Percentiles rank a stretch among this genome's conserved stretches.
Conservation (phyloP, 73 alveolate genomes). For the Durusdinium trenchii region DNA sequence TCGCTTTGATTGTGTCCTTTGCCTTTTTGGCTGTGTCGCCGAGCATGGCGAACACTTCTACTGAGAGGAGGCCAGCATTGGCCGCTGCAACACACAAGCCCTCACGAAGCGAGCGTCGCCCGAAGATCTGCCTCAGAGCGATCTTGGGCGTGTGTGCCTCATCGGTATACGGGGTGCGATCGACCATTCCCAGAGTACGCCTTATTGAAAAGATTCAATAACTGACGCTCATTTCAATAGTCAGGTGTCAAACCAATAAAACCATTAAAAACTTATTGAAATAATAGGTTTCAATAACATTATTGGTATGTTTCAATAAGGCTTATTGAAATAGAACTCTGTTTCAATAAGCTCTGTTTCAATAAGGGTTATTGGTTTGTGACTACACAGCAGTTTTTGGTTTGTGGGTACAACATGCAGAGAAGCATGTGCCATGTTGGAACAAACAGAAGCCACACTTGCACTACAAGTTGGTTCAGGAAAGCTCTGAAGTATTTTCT, state of each 20-base stretch:
- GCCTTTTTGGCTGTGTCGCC: background rate
- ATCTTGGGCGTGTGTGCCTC: slow-evolving; percentile 25
- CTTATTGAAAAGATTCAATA: slow-evolving; percentile 33
- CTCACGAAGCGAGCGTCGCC: background rate
- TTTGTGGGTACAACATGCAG: background rate
- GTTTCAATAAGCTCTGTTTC: background rate
- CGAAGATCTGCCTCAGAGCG: slow-evolving; percentile 30
- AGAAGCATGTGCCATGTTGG: too few relatives aligned
- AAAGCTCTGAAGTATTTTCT: background rate
- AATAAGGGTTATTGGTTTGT: background rate
- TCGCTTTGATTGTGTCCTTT: background rate
- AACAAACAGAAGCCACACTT: too few relatives aligned
- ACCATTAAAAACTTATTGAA: background rate
- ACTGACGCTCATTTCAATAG: background rate
- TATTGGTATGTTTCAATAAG: background rate
- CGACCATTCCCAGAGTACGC: slow-evolving; percentile 61
- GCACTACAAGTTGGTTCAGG: too few relatives aligned
- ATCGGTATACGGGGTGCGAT: slow-evolving; percentile 30
- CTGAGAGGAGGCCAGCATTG: background rate
- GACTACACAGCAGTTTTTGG: background rate
- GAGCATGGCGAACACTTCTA: background rate
- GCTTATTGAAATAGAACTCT: background rate
- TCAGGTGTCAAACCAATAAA: background rate
- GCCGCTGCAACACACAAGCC: background rate
- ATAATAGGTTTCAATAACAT: background rate